These are phyloP conservation scores for Mycena amicta DNA, from an alignment of 768 basidiomycete genomes.

Conservation along the genomic window DNA sequence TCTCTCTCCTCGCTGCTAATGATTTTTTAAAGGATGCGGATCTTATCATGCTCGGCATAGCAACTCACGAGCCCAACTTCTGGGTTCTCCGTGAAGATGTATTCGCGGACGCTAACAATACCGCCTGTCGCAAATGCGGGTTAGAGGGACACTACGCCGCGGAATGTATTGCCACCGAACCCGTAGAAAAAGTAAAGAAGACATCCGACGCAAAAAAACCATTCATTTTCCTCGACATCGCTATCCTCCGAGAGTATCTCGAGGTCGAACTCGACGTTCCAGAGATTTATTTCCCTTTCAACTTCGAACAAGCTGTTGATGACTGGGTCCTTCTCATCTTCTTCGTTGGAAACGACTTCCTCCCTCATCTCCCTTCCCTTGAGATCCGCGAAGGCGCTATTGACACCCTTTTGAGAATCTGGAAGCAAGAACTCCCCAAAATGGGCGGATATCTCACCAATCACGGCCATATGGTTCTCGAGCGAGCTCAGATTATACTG, in stretches of 20 bases:
- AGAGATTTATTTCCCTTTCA: constrained; percentile 80
- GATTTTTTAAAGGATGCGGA: constrained; percentile 96
- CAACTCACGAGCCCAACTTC: constrained; percentile 98
- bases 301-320: constrained; percentile 95
- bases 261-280: constrained; percentile 91
- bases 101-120: constrained; percentile 80
- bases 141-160: constrained; percentile 94
- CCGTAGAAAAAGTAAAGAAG: constrained; percentile 65
- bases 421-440: constrained; percentile 88
- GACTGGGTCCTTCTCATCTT: constrained; percentile 99
- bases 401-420: constrained; percentile 93
- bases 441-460: constrained; percentile 99
- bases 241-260: constrained; percentile 94
- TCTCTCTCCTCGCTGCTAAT: constrained; percentile 16
- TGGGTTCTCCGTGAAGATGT: constrained; percentile 97
- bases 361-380: constrained; percentile 96
- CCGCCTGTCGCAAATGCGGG: constrained; percentile 89
- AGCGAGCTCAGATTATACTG: constrained; percentile 90
- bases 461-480: constrained; percentile 84
- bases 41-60: constrained; percentile 97
- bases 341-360: constrained; percentile 99
- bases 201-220: constrained; percentile 82
- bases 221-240: constrained; percentile 99
- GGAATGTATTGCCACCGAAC: constrained; percentile 83
- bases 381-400: constrained; percentile 99